These are phyloP conservation scores for Botrytis galanthina DNA, from an alignment of 2,329 filamentous ascomycete species.

Conservation along the genomic window DNA sequence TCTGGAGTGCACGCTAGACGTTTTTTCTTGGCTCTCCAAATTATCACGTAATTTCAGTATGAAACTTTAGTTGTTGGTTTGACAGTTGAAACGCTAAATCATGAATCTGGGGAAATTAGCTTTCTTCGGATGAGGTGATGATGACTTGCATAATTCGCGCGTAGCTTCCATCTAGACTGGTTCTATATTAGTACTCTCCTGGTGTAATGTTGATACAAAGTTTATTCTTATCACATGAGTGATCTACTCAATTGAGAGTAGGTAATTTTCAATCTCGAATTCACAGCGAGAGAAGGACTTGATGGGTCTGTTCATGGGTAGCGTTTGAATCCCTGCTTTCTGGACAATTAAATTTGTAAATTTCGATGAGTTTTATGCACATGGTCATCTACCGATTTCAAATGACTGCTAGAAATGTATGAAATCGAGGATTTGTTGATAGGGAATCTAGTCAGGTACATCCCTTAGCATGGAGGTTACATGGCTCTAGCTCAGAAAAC, in stretches of 20 bases:
- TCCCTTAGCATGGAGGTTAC: background rate
- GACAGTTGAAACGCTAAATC: background rate
- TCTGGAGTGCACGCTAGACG: background rate
- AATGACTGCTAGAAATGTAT: background rate
- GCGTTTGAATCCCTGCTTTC: background rate
- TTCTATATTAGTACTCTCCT: background rate
- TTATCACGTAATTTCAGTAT: background rate
- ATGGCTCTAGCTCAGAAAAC: background rate
- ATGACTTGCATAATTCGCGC: background rate
- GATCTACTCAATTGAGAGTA: background rate
- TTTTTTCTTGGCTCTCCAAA: background rate
- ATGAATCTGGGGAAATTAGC: background rate
- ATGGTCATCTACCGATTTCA: background rate
- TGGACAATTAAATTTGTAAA: background rate
- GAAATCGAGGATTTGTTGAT: background rate
- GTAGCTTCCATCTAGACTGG: background rate
- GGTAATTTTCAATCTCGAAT: background rate
- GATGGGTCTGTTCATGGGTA: background rate
- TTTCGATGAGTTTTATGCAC: background rate
- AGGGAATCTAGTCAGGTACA: background rate
- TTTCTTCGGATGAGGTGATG: background rate
- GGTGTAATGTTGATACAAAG: fast-evolving
- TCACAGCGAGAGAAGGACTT: background rate
- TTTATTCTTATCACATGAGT: background rate
- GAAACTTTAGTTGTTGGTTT: background rate